A percentile compares a stretch with the other conserved stretches of the same genome.
These are phyloP conservation scores for Amanita brunnescens DNA, from an alignment of 768 basidiomycete genomes.

Conservation along the genomic window DNA sequence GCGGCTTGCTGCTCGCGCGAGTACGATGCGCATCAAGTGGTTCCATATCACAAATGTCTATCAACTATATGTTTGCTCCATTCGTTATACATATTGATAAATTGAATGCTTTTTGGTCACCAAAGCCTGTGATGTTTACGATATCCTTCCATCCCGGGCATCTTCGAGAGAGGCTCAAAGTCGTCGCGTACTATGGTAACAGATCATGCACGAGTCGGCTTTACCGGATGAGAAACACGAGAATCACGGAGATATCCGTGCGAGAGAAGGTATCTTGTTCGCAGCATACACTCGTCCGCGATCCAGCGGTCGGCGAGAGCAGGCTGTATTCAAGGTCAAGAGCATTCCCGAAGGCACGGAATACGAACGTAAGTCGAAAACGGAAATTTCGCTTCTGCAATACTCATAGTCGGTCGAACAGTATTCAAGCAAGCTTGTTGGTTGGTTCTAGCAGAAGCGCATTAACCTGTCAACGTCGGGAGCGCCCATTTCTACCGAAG, in stretches of 20 bases:
- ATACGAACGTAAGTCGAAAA: conserved; percentile 56
- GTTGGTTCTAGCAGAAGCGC: conserved; percentile 72
- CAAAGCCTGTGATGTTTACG: conserved; percentile 81
- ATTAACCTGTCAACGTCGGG: conserved; percentile 59
- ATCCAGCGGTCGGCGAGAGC: conserved; percentile 44
- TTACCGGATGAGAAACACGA: conserved; percentile 55
- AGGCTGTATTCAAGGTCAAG: conserved; percentile 72
- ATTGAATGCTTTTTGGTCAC: conserved; percentile 86
- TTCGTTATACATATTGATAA: too few relatives aligned
- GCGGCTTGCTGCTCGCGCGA: conserved; percentile 8
- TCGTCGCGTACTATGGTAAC: conserved; percentile 72
- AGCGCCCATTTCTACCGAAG: conserved; percentile 32
- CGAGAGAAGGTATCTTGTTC: conserved; percentile 78
- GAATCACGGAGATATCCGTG: conserved; percentile 57
- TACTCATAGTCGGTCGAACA: conserved; percentile 11
- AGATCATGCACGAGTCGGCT: conserved; percentile 80
- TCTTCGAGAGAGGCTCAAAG: conserved; percentile 69
- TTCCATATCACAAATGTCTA: conserved; percentile 74
- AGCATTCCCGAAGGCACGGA: conserved; percentile 75
- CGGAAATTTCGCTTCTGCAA: background rate
- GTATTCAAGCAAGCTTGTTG: conserved; percentile 60
- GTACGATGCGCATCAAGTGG: conserved; percentile 67
- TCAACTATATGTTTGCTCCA: conserved; percentile 47
- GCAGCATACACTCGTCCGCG: conserved; percentile 44
- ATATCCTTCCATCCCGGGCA: conserved; percentile 71